Conservation (phyloP, 805 yeast species). For the Nakazawaea siamensis region DNA sequence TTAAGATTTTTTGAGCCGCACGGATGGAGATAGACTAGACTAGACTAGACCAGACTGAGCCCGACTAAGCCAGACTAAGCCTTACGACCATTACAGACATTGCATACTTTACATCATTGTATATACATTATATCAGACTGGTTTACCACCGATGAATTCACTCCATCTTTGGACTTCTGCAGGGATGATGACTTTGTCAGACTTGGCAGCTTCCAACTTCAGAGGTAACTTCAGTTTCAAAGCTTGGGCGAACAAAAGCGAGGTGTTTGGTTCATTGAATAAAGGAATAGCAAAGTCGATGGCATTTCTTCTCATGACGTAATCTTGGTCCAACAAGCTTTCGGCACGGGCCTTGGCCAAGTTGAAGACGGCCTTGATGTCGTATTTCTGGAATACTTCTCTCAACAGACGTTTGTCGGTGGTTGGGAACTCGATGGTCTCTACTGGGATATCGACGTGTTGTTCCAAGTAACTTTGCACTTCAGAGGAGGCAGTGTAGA, state of each 20-base stretch:
- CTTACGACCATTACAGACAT: background rate
- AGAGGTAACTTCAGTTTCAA: conserved; percentile 60
- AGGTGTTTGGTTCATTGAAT: conserved; percentile 95
- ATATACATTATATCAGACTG: conserved; percentile 36
- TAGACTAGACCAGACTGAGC: no score
- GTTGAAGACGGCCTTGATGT: conserved; percentile 84
- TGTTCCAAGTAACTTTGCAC: conserved; percentile 66
- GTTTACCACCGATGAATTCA: conserved; percentile 92
- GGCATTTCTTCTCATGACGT: conserved; percentile 98
- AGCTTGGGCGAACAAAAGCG: conserved; percentile 77
- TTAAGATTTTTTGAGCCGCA: background rate
- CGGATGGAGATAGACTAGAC: no score
- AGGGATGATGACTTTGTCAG: conserved; percentile 51
- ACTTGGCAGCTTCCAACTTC: conserved; percentile 39
- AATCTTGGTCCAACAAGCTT: conserved; percentile 76
- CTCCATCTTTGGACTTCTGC: conserved; percentile 92
- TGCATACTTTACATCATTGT: background rate
- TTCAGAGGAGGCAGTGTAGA: conserved; percentile 65
- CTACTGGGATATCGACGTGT: conserved; percentile 34
- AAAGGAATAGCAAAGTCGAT: conserved; percentile 95
- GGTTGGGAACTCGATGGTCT: conserved; percentile 82
- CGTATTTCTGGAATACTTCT: conserved; percentile 83
- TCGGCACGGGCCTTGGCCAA: conserved; percentile 89
- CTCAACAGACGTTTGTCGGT: conserved; percentile 89
- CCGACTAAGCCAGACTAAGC: no score